Percentiles rank a stretch among this genome's conserved stretches.
Conservation (phyloP, 164 flowering plant genomes). For the Cinnamomum chago region DNA sequence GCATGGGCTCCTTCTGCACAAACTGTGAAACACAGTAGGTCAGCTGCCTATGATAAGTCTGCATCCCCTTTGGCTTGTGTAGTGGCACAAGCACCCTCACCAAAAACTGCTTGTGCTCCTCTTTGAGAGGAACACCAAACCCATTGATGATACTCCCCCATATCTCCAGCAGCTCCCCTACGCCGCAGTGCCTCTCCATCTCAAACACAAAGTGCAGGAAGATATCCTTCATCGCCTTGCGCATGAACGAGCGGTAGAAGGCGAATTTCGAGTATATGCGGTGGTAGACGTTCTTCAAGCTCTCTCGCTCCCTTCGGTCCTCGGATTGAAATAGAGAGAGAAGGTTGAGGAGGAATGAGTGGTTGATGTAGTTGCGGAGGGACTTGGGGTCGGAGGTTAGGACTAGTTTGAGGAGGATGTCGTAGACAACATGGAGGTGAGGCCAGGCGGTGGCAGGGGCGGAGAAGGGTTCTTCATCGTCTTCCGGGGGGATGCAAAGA, state of each 20-base stretch:
- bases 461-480: constrained; percentile 42
- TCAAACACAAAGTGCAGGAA: constrained; percentile 50
- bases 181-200: constrained; percentile 51
- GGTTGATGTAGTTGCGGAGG: constrained; percentile 34
- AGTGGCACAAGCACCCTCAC: constrained; percentile 60
- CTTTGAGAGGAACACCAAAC: constrained; percentile 66
- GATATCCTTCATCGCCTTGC: constrained; percentile 64
- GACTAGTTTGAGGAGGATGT: constrained; percentile 47
- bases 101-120: constrained; percentile 72
- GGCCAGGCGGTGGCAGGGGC: constrained; percentile 46
- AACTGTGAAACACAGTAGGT: constrained; percentile 73
- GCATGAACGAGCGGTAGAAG: constrained; percentile 57
- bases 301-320: constrained; percentile 61
- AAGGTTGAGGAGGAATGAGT: constrained; percentile 46
- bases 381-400: constrained; percentile 36
- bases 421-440: constrained; percentile 60
- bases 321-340: constrained; percentile 60
- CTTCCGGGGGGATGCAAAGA: constrained; percentile 19
- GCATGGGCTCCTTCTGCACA: constrained; percentile 67
- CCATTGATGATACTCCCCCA: constrained; percentile 83
- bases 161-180: constrained; percentile 68
- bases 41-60: constrained; percentile 55
- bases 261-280: constrained; percentile 57
- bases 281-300: constrained; percentile 64
- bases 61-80: constrained; percentile 66